These are phyloP conservation scores for Carex scoparia DNA, from an alignment of 176 grass and related monocot genomes.

Conservation along the genomic window DNA sequence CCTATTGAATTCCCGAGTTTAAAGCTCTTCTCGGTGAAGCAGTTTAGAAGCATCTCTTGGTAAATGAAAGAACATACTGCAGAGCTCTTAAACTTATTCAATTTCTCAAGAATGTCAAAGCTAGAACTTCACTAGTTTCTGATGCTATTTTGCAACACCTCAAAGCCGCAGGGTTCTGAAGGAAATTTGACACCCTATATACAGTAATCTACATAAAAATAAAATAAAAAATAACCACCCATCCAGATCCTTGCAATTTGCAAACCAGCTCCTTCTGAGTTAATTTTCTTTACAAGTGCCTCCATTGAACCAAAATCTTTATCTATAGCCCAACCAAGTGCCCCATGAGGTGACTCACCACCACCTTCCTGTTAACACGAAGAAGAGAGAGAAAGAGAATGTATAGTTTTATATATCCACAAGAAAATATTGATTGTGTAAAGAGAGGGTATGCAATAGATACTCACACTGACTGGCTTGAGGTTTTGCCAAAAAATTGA, in stretches of 20 bases:
- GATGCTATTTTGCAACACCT: neutral
- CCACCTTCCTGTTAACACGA: conserved; percentile 74
- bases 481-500: conserved; percentile 99
- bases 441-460: neutral
- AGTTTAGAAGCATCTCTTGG: neutral
- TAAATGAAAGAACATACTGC: conserved; percentile 9
- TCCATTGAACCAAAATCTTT: conserved; percentile 87
- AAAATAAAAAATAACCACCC: conserved; percentile 69
- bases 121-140: neutral
- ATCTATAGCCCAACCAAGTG: conserved; percentile 93
- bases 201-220: neutral
- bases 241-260: conserved; percentile 79
- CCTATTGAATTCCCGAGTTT: neutral
- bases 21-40: neutral
- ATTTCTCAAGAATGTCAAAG: neutral
- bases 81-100: neutral
- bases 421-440: neutral
- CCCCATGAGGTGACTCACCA: conserved; percentile 65
- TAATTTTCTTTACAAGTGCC: conserved; percentile 85
- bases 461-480: conserved; percentile 63
- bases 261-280: conserved; percentile 85
- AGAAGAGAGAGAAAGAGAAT: neutral
- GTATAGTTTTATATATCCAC: neutral
- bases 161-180: neutral
- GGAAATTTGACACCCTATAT: neutral